A percentile compares a stretch with the other conserved stretches of the same genome.
phyloP scores from a whole-genome alignment of 805 yeast genomes.

The Saturnispora zaruensis region DNA sequence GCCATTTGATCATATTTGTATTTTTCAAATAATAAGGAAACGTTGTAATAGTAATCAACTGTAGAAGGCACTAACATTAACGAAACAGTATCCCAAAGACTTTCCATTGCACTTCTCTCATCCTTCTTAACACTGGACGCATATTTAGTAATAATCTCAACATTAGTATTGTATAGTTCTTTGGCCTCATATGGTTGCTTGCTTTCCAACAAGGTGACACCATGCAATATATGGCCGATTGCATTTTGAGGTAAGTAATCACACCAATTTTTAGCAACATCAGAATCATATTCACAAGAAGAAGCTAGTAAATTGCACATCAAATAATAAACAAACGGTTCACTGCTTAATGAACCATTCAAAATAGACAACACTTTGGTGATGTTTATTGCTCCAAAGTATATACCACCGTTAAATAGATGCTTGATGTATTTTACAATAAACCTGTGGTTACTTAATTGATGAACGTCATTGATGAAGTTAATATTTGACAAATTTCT shows the following conservation, averaged over 20 bases:
- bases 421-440: constrained; percentile 13
- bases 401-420: constrained; percentile 19
- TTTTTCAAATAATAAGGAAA: constrained; percentile 31
- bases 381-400: constrained; percentile 19
- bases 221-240: constrained; percentile 21
- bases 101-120: constrained; percentile 11
- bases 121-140: constrained; percentile 13
- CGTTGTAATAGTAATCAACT: constrained; percentile 31
- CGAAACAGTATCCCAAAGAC: constrained; percentile 10
- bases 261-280: constrained; percentile 13
- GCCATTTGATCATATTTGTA: constrained; percentile 27
- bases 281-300: not conserved
- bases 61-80: constrained; percentile 26
- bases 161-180: constrained; percentile 23
- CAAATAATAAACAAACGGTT: constrained; percentile 17
- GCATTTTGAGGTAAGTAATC: constrained; percentile 16
- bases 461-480: constrained; percentile 2
- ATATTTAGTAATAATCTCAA: constrained; percentile 24
- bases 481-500: constrained; percentile 12
- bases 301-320: constrained; percentile 19
- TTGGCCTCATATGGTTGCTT: constrained; percentile 23
- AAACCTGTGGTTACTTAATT: constrained; percentile 3
- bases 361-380: constrained; percentile 18
- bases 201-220: constrained; percentile 20
- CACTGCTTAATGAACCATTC: constrained; percentile 14